Conservation (phyloP, 305 asterid genomes). For the Fraxinus angustifolia region DNA sequence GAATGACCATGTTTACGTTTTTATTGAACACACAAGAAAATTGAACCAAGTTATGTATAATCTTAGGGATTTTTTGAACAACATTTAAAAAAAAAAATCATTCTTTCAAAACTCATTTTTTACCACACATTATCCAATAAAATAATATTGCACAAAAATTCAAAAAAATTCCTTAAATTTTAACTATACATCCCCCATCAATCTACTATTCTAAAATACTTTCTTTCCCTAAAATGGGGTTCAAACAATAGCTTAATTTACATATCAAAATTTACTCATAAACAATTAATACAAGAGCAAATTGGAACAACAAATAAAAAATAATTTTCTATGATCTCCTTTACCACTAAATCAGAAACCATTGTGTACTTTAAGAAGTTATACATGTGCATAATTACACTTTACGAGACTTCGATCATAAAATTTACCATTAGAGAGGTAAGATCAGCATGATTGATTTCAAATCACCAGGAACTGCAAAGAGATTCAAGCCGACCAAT, state of each 20-base stretch:
- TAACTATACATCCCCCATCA: too few species aligned
- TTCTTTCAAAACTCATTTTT: too few species aligned
- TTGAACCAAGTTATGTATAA: not conserved
- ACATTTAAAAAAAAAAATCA: too few species aligned
- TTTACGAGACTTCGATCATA: not conserved
- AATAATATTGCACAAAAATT: too few species aligned
- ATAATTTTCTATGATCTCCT: not conserved
- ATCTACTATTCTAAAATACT: too few species aligned
- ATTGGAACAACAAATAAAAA: not conserved
- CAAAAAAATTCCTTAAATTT: too few species aligned
- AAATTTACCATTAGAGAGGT: not conserved
- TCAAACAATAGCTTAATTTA: too few species aligned
- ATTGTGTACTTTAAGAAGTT: not conserved
- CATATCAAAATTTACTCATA: not conserved
- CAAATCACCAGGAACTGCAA: not conserved
- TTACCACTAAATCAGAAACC: not conserved
- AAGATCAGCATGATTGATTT: not conserved
- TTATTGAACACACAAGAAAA: not conserved
- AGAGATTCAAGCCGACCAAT: too few species aligned
- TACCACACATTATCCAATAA: too few species aligned
- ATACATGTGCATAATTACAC: too few species aligned
- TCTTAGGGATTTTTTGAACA: not conserved
- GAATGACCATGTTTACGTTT: not conserved
- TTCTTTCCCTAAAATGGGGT: too few species aligned
- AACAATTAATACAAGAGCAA: not conserved